Evolutionary conservation across 176 grass and related monocot species (phyloP), one percentile per base, ranked within the genome.

Genomic region (Microstegium vimineum): DNA sequence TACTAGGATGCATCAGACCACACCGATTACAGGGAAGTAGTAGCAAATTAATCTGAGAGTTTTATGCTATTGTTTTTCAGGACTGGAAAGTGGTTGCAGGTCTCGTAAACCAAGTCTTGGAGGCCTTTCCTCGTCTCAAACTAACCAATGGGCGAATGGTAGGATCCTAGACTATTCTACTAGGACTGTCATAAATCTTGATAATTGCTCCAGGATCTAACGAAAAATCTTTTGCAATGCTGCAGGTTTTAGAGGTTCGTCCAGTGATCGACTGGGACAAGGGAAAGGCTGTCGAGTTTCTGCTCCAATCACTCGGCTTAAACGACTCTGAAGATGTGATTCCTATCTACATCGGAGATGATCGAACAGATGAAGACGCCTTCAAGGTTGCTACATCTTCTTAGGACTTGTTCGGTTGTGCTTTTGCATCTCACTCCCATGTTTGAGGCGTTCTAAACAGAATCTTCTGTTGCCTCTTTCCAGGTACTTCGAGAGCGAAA

Each of bases 261-360:
- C 96, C 93, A 2, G 72, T 94, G 87, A 94, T 99, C 34, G 85
- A 99, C 40, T 99, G 96, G 96, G 83, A 99, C 89, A 99, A 99
- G 41, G 96, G 96, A 43, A 95, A 95, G 74, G 96, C 96, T 42
- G 93, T 99, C 30, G 87, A 95, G 69, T 99, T 95, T 34, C 84
- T 99, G 38, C 93, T 99, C 11, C 80, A 94, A 27, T 99, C 93
- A 2, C 93, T 99, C 9, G 87, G 70, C 10, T 59, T 95, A 45
- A 73, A 61, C 35, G 85, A 94, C 56, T 52, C 78, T 16, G 85
- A 89, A 57, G 74, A 89, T 75, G 89, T 94, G 71, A 78, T 99
- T 51, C 87, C 96, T 2, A 92, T 99, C 56, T 99, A 99, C 86
- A 90, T 99, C n/a, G 96, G 96, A 64, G 96, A 95, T 25, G 96